Base-by-base conservation (phyloP, 2,329 filamentous ascomycete genomes). In the Gremmenia infestans region DNA sequence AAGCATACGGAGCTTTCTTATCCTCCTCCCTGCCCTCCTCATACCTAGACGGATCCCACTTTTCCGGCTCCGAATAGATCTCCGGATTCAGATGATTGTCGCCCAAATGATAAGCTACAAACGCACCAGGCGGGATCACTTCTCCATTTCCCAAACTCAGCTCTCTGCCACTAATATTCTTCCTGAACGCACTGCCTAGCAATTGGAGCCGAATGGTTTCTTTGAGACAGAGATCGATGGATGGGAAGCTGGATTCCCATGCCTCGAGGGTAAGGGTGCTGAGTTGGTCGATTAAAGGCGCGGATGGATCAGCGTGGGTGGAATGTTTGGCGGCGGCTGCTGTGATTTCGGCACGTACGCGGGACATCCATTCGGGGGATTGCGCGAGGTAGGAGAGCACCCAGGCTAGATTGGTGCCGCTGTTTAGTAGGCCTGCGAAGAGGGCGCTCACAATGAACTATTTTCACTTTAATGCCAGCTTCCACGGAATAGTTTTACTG, bases 351-450 rank as follows among this genome's bases (percentile, higher is more conserved):
- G 70, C 68, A 28, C 72, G 76, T 1, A 76, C 69, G 48, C 72
- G 71, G 11, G 54, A 59, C 37, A 74, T 72, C 82, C 82, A 77
- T 52, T 75, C 54, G 15, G 73, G 67, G 62, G 79, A 65, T 52
- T 74, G 55, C 53, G 78, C 66, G 52, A 85, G 71, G 72, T 79
- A 74, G 66, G 75, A 58, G 58, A 83, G 65, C 58, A 82, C 69
- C 73, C 76, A 82, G 2, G 76, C 75, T 1, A 78, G 76, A 60
- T 81, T 82, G 65, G 81, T 75, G 40, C 79, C 80, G 23, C 71
- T 79, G 67, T 83, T 84, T n/a, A 82, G 60, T 36, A 79, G 70
- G n/a, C 80, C 81, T 1, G 81, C 80, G 63, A 81, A 82, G 3
- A 85, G 68, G 0, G 78, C 71, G 12, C 76, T 75, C n/a, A 83